These are phyloP conservation scores for Chamaecrista fasciculata DNA, from an alignment of 306 rosid species.

Conservation along the genomic window DNA sequence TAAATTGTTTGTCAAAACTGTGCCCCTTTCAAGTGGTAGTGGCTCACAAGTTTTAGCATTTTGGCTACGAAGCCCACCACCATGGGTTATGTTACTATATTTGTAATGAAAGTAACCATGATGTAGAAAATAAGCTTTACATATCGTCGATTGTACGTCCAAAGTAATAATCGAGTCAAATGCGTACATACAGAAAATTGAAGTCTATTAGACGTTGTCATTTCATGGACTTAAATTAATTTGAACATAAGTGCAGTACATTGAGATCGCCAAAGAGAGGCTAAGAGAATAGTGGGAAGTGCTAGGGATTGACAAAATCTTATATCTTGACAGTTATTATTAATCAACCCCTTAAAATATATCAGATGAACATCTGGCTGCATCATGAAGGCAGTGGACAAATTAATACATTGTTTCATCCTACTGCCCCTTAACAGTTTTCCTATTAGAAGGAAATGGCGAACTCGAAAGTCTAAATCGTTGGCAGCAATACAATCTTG, in stretches of 20 bases:
- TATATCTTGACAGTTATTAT: not conserved
- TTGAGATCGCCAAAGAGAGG: not conserved
- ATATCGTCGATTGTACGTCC: not conserved
- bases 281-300: too few relatives aligned
- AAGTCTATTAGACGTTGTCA: too few relatives aligned
- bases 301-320: not conserved
- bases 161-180: not conserved
- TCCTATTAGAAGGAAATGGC: not conserved
- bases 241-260: constrained; percentile 9
- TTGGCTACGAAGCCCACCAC: constrained; percentile 34
- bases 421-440: not conserved
- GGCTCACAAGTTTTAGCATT: constrained; percentile 30
- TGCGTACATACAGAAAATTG: too few relatives aligned
- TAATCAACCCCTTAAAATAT: not conserved
- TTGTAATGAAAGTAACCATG: not conserved
- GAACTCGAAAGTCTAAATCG: not conserved
- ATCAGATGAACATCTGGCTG: not conserved
- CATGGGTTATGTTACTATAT: not conserved
- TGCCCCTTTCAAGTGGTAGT: constrained; percentile 16
- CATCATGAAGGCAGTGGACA: not conserved
- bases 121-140: not conserved
- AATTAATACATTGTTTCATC: not conserved
- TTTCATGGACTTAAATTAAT: not conserved
- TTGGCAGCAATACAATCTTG: constrained; percentile 15
- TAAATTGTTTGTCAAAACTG: not conserved